Evolutionary conservation across 148 eudicot genomes (phyloP), one percentile per base, ranked within the genome.

Genomic region (Rhododendron mucronatum): DNA sequence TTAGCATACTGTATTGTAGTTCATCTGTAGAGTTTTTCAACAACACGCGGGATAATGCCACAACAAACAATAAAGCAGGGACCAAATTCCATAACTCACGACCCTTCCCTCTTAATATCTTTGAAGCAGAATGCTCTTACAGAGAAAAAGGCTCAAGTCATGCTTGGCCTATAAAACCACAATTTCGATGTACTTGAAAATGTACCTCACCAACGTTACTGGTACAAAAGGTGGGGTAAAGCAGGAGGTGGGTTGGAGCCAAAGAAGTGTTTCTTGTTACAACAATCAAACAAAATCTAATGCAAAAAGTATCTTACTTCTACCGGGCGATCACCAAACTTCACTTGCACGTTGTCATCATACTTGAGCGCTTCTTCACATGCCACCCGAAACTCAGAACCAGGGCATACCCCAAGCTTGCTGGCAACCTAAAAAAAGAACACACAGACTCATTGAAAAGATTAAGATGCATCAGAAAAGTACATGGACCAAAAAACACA

Each of bases 281-380:
- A 14, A 59, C n/a, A 59, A 53, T 2, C 7, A 59, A 59, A 20
- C n/a, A 20, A 59, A 59, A 59, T 4, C 65, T 59, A 6, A 61
- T 61, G 84, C 79, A 16, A 75, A 59, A 82, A 53, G 35, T 7
- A 84, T 77, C 93, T 94, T 92, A 97, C 99, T 74, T 97, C 91
- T 23, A 97, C 95, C 53, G 99, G 98, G 41, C 99, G 97, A 91
- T 97, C 99, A 78, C 99, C 99, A 87, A 97, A 96, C 87, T 95
- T 90, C 87, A 97, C 99, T 37, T 37, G 39, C 92, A 90, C 39
- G 3, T 37, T 97, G 91, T 96, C 91, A 4, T 96, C 95, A 90
- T 90, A 92, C 88, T 97, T 95, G 92, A 84, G 80, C 41, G 99
- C 98, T 93, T 97, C 98, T 90, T 95, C 99, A 93, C 88, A 97